Conservation (phyloP, 768 basidiomycete genomes). For the Boletus barrowsii region DNA sequence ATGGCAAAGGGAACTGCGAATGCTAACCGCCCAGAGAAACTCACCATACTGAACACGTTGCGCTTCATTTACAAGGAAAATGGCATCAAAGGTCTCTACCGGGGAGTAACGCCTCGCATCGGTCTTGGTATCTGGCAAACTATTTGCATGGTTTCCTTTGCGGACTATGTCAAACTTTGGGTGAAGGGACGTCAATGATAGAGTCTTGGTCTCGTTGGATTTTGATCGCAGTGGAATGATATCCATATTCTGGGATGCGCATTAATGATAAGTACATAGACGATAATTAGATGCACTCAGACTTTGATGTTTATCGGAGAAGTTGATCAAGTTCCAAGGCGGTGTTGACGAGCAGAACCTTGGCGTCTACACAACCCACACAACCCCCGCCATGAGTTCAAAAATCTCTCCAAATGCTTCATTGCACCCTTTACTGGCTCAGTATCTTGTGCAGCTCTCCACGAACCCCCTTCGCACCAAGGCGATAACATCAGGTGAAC, state of each 20-base stretch:
- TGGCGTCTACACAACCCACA: no score
- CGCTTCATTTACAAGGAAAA: constrained; percentile 96
- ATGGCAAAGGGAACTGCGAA: constrained; percentile 80
- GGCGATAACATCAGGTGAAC: constrained; percentile 66
- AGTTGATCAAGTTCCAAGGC: not conserved
- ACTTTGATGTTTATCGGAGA: no score
- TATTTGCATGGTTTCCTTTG: constrained; percentile 98
- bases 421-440: constrained; percentile 52
- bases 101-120: constrained; percentile 96
- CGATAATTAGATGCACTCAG: not conserved
- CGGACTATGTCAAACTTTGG: constrained; percentile 92
- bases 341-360: not conserved
- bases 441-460: constrained; percentile 67
- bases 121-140: constrained; percentile 97
- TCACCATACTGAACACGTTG: constrained; percentile 89
- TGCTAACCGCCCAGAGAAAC: constrained; percentile 83
- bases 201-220: constrained; percentile 1
- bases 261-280: constrained; percentile 13
- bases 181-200: constrained; percentile 43
- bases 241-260: constrained; percentile 15
- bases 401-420: constrained; percentile 17
- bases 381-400: constrained; percentile 36
- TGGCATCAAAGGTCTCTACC: constrained; percentile 93
- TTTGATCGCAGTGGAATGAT: constrained; percentile 23
- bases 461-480: constrained; percentile 77